A percentile compares a stretch with the other conserved stretches of the same genome.
Conservation (phyloP, 2,329 filamentous ascomycete genomes). For the Cladosporium sp. region DNA sequence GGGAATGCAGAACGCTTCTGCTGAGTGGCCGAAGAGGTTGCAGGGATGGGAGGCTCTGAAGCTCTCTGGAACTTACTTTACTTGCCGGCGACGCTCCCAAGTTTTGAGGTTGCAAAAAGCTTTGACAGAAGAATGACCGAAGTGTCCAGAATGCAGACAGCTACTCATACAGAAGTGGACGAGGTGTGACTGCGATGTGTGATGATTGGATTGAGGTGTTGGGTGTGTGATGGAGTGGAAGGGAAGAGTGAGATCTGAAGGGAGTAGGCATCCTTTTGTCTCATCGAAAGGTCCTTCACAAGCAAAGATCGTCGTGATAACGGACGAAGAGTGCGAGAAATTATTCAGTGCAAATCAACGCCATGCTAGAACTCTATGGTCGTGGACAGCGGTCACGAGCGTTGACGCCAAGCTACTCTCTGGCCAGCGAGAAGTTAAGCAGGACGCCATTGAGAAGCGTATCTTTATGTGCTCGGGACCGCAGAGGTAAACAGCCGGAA, state of each 20-base stretch:
- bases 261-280: not conserved
- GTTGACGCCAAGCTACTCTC: not conserved
- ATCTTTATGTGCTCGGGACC: not conserved
- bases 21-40: not conserved
- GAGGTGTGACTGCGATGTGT: slow-evolving; percentile 1
- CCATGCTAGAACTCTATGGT: not conserved
- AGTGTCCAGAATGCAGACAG: slow-evolving; percentile 30
- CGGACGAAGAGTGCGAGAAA: not conserved
- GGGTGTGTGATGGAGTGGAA: not conserved
- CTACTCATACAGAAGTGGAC: slow-evolving; percentile 24
- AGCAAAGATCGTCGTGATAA: not conserved
- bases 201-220: not conserved
- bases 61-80: slow-evolving; percentile 5
- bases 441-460: not conserved
- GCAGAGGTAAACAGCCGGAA: not conserved
- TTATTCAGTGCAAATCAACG: not conserved
- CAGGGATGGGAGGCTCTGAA: not conserved
- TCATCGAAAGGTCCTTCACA: not conserved
- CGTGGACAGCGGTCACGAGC: not conserved
- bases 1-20: not conserved
- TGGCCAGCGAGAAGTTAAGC: not conserved
- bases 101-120: slow-evolving; percentile 26
- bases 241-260: not conserved
- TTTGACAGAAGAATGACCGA: slow-evolving; percentile 29
- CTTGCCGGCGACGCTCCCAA: slow-evolving; percentile 16